Base-by-base conservation (phyloP, 192 early-diverging fungal genomes). In the Podila horticola region DNA sequence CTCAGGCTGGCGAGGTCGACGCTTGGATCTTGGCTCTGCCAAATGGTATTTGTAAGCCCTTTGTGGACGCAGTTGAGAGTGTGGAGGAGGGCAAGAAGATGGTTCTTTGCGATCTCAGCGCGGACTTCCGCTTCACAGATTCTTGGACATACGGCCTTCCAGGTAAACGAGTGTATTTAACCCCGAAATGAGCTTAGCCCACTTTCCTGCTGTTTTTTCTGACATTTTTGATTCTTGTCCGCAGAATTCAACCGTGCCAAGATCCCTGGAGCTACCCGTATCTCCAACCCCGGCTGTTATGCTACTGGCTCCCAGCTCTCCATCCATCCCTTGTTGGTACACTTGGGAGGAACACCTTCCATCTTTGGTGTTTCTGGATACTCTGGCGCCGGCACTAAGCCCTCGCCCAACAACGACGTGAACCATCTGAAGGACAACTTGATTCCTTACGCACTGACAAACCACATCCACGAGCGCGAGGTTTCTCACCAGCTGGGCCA, bases 241-340 rank as follows among this genome's bases (percentile, higher is more conserved):
- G 36, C 75, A 84, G 93, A 96, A 87, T 89, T 95, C 73, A 91
- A 92, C 75, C 92, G 97, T 58, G 82, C 83, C 26, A 71, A 88
- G 55, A 77, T 98, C 28, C 64, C 65, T 19, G 86, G 82, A 15
- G 88, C 94, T 7, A 89, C 84, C 3, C 90, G 89, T 62, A 94
- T 99, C 59, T 87, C 96, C 65, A 99, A 99, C 87, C 98, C 98
- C 12, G 98, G 98, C 3, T 99, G 98, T 86, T 99, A 99, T 84
- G 98, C 98, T 7, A 99, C 98, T 3, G 98, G 97, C 22, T 92
- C 95, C 49, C 98, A 99, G 85, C 82, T 98, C 72, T 90, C 94
- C 0, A 84, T 98, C 67, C 92, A 91, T 11, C 98, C 98, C 17
- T 85, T 99, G 58, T 79, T 96, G 52, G 89, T 90, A 11, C 90